Conservation (phyloP, 805 yeast species). For the Ascoidea rubescens region DNA sequence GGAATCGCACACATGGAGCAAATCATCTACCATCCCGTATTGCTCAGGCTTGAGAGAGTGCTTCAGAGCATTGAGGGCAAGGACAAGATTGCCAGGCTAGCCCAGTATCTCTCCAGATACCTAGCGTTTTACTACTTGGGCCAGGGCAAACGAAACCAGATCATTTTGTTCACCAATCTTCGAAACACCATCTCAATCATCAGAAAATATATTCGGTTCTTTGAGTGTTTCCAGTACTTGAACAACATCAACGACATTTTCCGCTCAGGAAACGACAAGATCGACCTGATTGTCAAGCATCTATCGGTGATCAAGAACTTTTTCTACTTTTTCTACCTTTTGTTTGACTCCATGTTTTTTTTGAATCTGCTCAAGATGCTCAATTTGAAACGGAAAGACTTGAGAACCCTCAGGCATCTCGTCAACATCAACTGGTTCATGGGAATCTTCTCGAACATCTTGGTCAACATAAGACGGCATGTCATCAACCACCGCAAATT, state of each 20-base stretch:
- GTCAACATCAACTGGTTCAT: background rate
- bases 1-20: background rate
- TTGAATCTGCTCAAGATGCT: conserved; percentile 16
- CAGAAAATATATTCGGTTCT: conserved; percentile 73
- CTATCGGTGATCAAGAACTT: conserved; percentile 42
- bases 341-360: conserved; percentile 52
- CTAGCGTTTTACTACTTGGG: conserved; percentile 46
- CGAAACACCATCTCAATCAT: conserved; percentile 52
- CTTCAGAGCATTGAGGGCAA: conserved; percentile 61
- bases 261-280: conserved; percentile 21
- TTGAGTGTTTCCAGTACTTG: conserved; percentile 66
- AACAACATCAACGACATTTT: conserved; percentile 53
- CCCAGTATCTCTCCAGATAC: conserved; percentile 73
- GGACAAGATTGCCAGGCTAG: conserved; percentile 65
- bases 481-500: background rate
- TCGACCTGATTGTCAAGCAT: conserved; percentile 42
- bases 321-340: conserved; percentile 47
- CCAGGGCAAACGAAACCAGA: conserved; percentile 36
- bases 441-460: background rate
- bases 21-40: conserved; percentile 59
- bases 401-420: too few species aligned
- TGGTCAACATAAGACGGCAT: background rate
- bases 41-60: conserved; percentile 45
- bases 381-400: background rate
- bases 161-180: conserved; percentile 37